These are phyloP conservation scores for Hypoxylon rubiginosum DNA, from an alignment of 2,329 filamentous ascomycete genomes.

Conservation along the genomic window DNA sequence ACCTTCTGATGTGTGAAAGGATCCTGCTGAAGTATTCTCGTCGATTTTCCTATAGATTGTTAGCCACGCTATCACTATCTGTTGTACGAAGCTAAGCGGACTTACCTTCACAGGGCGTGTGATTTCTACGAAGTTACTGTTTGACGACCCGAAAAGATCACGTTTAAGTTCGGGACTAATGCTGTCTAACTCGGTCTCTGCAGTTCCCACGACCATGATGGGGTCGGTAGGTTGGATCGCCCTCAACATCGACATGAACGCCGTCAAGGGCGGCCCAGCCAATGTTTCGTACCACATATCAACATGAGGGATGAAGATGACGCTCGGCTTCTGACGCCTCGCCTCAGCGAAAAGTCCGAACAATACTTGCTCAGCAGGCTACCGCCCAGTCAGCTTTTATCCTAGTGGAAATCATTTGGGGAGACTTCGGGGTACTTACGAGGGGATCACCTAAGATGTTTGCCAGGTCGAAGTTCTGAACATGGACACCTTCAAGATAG, in stretches of 20 bases:
- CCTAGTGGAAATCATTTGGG: constrained; percentile 9
- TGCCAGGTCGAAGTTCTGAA: constrained; percentile 93
- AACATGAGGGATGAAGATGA: constrained; percentile 93
- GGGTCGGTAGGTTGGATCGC: constrained; percentile 92
- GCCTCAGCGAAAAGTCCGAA: constrained; percentile 93
- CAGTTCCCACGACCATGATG: constrained; percentile 86
- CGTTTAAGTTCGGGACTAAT: constrained; percentile 74
- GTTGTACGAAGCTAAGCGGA: neutral
- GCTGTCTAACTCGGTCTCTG: constrained; percentile 76
- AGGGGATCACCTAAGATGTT: constrained; percentile 88
- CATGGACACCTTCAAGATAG: constrained; percentile 92
- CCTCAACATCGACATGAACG: constrained; percentile 84
- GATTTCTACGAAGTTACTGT: constrained; percentile 81
- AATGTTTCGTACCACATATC: constrained; percentile 84
- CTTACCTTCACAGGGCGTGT: constrained; percentile 73
- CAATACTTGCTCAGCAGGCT: constrained; percentile 86
- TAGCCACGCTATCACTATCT: constrained; percentile 39
- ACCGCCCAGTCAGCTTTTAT: constrained; percentile 45
- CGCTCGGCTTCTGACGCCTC: constrained; percentile 92
- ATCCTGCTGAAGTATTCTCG: constrained; percentile 83
- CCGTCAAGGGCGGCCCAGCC: constrained; percentile 76
- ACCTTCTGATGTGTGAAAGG: constrained; percentile 80
- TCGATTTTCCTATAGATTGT: constrained; percentile 68
- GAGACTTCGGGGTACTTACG: constrained; percentile 59
- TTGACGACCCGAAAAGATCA: constrained; percentile 88